A percentile compares a stretch with the other conserved stretches of the same genome.
Evolutionary conservation across 2,329 filamentous ascomycete genomes (phyloP).

Genomic region (Fusarium sp.): DNA sequence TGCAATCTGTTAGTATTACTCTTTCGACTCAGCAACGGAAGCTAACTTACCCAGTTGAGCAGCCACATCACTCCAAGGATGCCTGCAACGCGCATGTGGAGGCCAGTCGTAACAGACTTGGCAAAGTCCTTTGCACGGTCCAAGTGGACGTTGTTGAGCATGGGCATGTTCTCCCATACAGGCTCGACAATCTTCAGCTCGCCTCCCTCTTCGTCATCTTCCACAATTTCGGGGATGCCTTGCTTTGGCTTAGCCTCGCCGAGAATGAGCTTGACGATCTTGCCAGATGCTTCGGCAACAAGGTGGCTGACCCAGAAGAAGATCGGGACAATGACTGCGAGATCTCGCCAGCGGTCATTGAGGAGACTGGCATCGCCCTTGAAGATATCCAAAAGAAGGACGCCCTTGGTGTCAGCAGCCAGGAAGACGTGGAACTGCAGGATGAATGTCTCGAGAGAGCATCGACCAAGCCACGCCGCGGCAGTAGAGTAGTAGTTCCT

Average conservation of each 20-base stretch:
- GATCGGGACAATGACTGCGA: constrained; percentile 41
- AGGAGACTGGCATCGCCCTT: constrained; percentile 39
- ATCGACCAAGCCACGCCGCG: constrained; percentile 63
- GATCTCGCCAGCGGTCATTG: constrained; percentile 41
- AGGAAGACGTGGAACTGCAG: constrained; percentile 72
- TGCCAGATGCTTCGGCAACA: constrained; percentile 39
- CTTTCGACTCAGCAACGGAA: accelerated
- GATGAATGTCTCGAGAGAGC: constrained; percentile 68
- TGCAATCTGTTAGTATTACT: constrained; percentile 10
- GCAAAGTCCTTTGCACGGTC: constrained; percentile 10
- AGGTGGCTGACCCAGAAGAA: constrained; percentile 46
- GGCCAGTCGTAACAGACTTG: background rate
- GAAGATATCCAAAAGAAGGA: constrained; percentile 52
- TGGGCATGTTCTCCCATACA: constrained; percentile 11
- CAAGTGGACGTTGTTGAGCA: constrained; percentile 13
- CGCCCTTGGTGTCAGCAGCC: constrained; percentile 65
- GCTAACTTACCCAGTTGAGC: constrained; percentile 39
- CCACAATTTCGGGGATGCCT: background rate
- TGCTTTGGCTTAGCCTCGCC: constrained; percentile 19
- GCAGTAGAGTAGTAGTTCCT: constrained; percentile 50
- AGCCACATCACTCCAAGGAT: constrained; percentile 39
- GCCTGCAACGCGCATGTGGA: constrained; percentile 22
- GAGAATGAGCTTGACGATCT: constrained; percentile 42
- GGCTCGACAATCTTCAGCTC: constrained; percentile 41
- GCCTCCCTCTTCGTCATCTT: constrained; percentile 23